Percentiles rank a stretch among this genome's conserved stretches.
Evolutionary conservation across 345 rosid genomes (phyloP).

Genomic region (Salix caprea): DNA sequence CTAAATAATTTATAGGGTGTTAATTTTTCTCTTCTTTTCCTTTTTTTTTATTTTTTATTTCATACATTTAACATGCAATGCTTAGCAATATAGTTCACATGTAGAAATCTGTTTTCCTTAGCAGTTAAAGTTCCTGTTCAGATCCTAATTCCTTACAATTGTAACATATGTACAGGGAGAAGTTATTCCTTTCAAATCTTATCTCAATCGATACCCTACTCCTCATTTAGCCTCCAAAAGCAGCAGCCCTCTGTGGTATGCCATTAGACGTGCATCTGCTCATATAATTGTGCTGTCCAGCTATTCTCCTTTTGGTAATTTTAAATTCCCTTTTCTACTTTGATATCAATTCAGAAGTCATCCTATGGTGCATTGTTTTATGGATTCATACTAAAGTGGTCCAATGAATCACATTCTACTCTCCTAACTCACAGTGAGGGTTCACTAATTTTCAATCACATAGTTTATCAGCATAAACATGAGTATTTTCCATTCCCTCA

Average conservation of each 20-base stretch:
- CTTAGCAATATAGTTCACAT: background rate
- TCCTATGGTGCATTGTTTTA: background rate
- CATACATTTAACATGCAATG: background rate
- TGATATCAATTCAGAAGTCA: background rate
- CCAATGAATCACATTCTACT: background rate
- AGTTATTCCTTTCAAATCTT: constrained; percentile 73
- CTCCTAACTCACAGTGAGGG: background rate
- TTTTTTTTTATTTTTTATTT: too few species aligned
- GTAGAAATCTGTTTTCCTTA: background rate
- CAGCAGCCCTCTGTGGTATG: constrained; percentile 83
- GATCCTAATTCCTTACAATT: background rate
- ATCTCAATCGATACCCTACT: constrained; percentile 75
- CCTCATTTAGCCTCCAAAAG: constrained; percentile 77
- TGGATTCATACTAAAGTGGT: background rate
- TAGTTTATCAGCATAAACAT: background rate
- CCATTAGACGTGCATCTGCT: constrained; percentile 87
- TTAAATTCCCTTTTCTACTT: background rate
- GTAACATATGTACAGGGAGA: constrained; percentile 49
- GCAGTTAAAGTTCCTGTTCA: background rate
- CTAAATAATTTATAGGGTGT: background rate
- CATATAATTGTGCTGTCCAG: constrained; percentile 91
- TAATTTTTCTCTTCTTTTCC: background rate
- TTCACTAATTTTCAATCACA: background rate
- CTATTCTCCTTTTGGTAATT: constrained; percentile 93
- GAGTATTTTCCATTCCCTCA: background rate